phyloP scores from a whole-genome alignment of 2,329 filamentous ascomycete genomes.

The Macrophomina tecta region DNA sequence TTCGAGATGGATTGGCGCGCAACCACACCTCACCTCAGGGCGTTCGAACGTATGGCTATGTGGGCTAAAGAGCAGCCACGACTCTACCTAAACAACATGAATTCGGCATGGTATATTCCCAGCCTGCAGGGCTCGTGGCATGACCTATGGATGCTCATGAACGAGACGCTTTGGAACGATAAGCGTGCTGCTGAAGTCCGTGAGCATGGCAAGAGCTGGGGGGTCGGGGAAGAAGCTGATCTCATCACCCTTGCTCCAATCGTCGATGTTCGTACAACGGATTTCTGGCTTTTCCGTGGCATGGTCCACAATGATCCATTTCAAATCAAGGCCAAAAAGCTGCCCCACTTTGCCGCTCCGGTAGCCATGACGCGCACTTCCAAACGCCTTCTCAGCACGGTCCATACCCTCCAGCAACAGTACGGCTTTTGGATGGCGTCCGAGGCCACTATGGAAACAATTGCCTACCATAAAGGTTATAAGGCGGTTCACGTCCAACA shows the following conservation, averaged over 20 bases:
- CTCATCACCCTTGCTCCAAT: constrained; percentile 90
- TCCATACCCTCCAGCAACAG: constrained; percentile 84
- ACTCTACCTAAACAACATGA: constrained; percentile 65
- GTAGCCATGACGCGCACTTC: constrained; percentile 83
- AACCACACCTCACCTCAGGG: constrained; percentile 80
- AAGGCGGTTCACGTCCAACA: constrained; percentile 93
- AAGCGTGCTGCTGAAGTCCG: constrained; percentile 65
- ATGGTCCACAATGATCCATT: constrained; percentile 68
- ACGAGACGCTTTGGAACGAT: constrained; percentile 48
- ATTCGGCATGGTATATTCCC: constrained; percentile 62
- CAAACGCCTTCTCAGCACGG: constrained; percentile 77
- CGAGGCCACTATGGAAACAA: constrained; percentile 93
- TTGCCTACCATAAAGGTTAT: constrained; percentile 86
- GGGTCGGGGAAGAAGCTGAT: constrained; percentile 88
- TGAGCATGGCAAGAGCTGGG: constrained; percentile 83
- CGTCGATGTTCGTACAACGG: constrained; percentile 86
- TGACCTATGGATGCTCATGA: constrained; percentile 47
- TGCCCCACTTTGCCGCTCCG: constrained; percentile 60
- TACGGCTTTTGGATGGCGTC: constrained; percentile 90
- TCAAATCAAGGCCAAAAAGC: constrained; percentile 73
- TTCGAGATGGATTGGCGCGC: constrained; percentile 85
- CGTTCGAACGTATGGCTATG: constrained; percentile 68
- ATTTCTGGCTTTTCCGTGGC: constrained; percentile 62
- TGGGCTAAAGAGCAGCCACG: constrained; percentile 62
- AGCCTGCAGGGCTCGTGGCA: constrained; percentile 57